Evolutionary conservation across 352 stramenopile species (phyloP).

Genomic region (Halophytophthora batemanensis): DNA sequence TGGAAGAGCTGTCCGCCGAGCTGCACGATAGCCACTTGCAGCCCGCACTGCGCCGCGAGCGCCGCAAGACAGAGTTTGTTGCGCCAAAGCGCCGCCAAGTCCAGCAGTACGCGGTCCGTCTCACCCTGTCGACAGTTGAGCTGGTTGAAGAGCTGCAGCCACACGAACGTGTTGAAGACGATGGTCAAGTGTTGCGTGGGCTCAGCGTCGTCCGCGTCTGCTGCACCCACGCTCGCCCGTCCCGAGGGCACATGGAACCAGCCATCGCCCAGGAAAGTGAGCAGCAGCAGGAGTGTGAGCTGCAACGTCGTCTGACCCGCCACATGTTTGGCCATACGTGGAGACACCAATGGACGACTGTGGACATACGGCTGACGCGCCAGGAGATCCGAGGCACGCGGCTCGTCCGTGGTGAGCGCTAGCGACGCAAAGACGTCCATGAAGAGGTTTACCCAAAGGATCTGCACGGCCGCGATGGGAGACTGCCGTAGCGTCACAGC

Average conservation of each 20-base stretch:
- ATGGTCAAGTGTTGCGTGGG: conserved; percentile 91
- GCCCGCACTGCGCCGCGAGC: conserved; percentile 73
- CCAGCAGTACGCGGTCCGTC: conserved; percentile 85
- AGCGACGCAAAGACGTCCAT: conserved; percentile 96
- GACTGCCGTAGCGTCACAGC: conserved; percentile 50
- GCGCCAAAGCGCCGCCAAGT: conserved; percentile 85
- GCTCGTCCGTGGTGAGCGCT: conserved; percentile 91
- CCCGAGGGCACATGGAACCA: conserved; percentile 40
- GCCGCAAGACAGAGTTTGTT: conserved; percentile 92
- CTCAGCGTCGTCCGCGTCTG: conserved; percentile 37
- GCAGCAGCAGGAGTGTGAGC: conserved; percentile 77
- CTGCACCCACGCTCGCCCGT: conserved; percentile 19
- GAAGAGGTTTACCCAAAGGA: conserved; percentile 97
- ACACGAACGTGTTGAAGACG: conserved; percentile 96
- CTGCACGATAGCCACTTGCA: conserved; percentile 94
- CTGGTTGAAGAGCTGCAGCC: conserved; percentile 89
- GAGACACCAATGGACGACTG: conserved; percentile 83
- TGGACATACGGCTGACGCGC: conserved; percentile 82
- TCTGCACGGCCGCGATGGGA: conserved; percentile 91
- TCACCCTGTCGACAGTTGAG: conserved; percentile 66
- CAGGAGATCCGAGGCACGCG: conserved; percentile 72
- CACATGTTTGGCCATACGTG: conserved; percentile 92
- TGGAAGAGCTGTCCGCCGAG: conserved; percentile 74
- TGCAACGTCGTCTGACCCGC: conserved; percentile 89
- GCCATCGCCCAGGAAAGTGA: conserved; percentile 65